Evolutionary conservation across 1,284 basidiomycete species (phyloP), one percentile per base, ranked within the genome.

Genomic region (Leccinum fuscescens): DNA sequence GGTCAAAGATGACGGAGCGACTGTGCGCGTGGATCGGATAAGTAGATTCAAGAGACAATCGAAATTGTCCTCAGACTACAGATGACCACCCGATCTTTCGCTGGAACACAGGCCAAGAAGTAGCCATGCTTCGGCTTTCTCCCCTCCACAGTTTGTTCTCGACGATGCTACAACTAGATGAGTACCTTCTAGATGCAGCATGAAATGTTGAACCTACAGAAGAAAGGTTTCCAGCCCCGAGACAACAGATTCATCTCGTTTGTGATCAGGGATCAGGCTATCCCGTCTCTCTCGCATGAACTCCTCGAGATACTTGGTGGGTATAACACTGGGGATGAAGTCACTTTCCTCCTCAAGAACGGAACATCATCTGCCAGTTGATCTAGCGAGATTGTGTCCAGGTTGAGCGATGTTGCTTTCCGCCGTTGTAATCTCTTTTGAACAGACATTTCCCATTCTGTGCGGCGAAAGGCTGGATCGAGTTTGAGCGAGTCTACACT

Each of bases 61-160:
- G 62, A 53, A 59, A 31, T 55, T 42, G 22, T 57, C 74, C 88
- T 67, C 69, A 90, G 89, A 86, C 78, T 55, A 73, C 77, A 5
- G 74, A 42, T 65, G 77, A 84, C 88, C 88, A 90, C 7, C 89
- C 89, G 6, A 92, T 69, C 69, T 88, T 90, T 29, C 69, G 68
- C 67, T 82, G 80, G 68, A 92, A 92, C 4, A 78, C 78, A 24
- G 75, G 69, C 7, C 87, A 79, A 24, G 70, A 72, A 12, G 87
- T 79, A 9, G 83, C 82, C 12, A 91, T 77, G 39, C 77, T 70
- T 11, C 86, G 82, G 62, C 72, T 77, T 73, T 91, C 88, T 37
- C 84, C 85, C 67, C 79, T 85, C 87, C 88, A 92, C 14, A 92
- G 66, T 56, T 82, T 83, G 68, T 90, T 90, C 67, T 91, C 85